Conservation (phyloP, 1,139 yeast genomes). For the Debaryomycetaceae sp. region DNA sequence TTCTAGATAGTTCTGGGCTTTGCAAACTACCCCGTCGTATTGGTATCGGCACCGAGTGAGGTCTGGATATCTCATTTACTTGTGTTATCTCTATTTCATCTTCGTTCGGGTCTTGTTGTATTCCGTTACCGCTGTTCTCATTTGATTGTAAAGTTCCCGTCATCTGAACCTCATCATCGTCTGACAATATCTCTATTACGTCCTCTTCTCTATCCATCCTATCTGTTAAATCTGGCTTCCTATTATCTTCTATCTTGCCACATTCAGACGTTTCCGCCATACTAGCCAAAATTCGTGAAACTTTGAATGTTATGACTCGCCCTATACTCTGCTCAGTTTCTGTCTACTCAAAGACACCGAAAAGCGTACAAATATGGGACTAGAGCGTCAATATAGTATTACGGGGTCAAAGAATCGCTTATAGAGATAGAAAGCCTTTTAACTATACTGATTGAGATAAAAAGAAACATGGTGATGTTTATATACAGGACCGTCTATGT, state of each 20-base stretch:
- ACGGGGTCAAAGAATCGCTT: no score
- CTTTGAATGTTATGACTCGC: neutral
- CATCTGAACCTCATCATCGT: constrained; percentile 7
- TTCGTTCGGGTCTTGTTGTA: constrained; percentile 6
- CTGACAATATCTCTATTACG: constrained; percentile 9
- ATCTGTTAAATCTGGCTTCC: neutral
- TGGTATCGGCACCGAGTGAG: neutral
- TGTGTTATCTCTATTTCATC: constrained; percentile 10
- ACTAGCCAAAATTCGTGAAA: no score
- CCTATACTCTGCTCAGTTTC: neutral
- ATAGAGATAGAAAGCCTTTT: no score
- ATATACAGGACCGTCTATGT: no score
- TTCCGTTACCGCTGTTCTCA: neutral
- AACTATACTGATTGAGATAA: no score
- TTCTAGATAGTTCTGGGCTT: constrained; percentile 7
- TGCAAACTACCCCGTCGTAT: constrained; percentile 1
- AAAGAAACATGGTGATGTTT: no score
- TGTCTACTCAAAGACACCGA: neutral
- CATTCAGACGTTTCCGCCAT: neutral
- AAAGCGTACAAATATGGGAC: no score
- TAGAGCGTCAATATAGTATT: no score
- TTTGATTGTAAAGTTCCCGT: neutral
- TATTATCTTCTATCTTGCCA: neutral
- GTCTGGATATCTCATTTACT: constrained; percentile 1
- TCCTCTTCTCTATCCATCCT: constrained; percentile 3